Conservation (phyloP, 352 stramenopile species). For the Globisporangium orthogonon region DNA sequence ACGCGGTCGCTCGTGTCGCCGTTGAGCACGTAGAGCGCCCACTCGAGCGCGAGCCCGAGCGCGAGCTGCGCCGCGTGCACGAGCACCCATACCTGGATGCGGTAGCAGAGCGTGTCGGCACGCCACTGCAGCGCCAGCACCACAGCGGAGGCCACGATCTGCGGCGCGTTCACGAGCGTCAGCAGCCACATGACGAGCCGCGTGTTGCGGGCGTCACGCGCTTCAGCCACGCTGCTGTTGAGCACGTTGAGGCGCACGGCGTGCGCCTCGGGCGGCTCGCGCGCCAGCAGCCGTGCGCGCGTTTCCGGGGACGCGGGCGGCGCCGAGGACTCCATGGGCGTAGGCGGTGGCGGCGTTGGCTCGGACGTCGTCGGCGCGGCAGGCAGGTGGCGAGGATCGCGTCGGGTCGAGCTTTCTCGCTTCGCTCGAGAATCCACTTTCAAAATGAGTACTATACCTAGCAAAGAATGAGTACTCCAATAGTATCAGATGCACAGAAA, state of each 20-base stretch:
- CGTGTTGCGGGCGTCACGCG: conserved; percentile 70
- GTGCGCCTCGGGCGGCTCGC: conserved; percentile 47
- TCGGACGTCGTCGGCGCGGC: background rate
- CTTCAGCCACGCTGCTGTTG: conserved; percentile 77
- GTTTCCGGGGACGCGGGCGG: conserved; percentile 12
- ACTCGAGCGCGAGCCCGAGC: conserved; percentile 67
- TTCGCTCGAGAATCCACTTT: no score
- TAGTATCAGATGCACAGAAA: no score
- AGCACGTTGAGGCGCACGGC: conserved; percentile 80
- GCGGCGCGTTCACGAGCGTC: conserved; percentile 70
- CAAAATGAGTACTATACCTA: no score
- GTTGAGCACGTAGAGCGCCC: conserved; percentile 73
- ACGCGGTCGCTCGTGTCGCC: conserved; percentile 38
- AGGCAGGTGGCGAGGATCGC: no score
- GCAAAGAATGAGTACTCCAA: no score
- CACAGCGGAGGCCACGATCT: conserved; percentile 50
- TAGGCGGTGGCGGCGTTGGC: background rate
- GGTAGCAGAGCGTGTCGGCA: conserved; percentile 67
- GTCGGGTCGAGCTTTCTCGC: no score
- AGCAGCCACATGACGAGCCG: conserved; percentile 75
- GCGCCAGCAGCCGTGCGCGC: conserved; percentile 26
- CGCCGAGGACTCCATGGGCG: background rate
- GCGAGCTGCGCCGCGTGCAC: conserved; percentile 66
- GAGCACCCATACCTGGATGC: conserved; percentile 80
- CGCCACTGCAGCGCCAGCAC: conserved; percentile 68